Evolutionary conservation across 2,329 filamentous ascomycete species (phyloP).

Genomic region (Lasiodiplodia hormozganensis): DNA sequence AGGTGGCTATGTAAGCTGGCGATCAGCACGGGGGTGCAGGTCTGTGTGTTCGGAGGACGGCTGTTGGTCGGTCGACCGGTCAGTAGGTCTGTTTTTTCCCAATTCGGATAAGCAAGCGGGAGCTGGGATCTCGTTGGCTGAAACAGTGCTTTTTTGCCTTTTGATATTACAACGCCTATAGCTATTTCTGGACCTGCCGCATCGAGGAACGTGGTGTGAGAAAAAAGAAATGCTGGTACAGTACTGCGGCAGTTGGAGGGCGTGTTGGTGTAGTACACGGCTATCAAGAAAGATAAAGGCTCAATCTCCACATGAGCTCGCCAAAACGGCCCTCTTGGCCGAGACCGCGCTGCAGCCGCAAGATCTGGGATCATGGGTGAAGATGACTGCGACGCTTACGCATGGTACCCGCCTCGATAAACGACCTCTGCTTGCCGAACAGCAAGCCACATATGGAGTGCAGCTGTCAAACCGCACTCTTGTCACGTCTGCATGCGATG

Average conservation of each 20-base stretch:
- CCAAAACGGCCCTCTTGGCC: background rate
- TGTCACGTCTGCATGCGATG: slow-evolving; percentile 1
- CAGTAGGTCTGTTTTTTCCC: background rate
- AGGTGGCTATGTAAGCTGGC: background rate
- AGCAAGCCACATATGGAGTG: background rate
- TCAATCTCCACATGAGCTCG: background rate
- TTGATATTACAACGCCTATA: background rate
- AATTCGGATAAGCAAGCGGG: background rate
- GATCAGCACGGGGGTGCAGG: background rate
- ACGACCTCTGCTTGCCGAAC: slow-evolving; percentile 2
- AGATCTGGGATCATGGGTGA: slow-evolving; percentile 19
- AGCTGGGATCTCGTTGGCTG: slow-evolving; percentile 3
- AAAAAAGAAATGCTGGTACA: background rate
- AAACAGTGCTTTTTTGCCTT: background rate
- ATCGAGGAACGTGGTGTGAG: background rate
- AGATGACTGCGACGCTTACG: slow-evolving; percentile 7
- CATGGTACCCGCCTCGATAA: background rate
- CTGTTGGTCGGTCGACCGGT: background rate
- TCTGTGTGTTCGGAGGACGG: slow-evolving; percentile 7
- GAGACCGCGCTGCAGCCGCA: background rate
- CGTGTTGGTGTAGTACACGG: background rate
- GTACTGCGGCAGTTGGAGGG: background rate
- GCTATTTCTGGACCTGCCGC: background rate
- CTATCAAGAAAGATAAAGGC: background rate
- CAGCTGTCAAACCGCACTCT: slow-evolving; percentile 14